Evolutionary conservation across 1,284 basidiomycete genomes (phyloP), one percentile per base, ranked within the genome.

Genomic region (Ganoderma lucidum): DNA sequence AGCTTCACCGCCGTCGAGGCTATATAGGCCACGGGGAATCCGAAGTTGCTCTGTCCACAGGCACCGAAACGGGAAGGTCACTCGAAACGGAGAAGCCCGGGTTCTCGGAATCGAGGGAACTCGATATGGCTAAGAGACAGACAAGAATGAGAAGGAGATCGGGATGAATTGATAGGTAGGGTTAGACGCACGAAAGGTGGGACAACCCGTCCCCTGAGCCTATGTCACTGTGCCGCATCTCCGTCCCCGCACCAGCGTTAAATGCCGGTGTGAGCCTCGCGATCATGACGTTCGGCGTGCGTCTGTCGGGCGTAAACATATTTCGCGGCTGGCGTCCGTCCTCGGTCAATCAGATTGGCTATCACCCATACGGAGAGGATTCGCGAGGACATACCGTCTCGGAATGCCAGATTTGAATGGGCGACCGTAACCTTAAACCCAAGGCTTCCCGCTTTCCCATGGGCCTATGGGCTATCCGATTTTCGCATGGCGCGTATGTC

Each of bases 1-100:
- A 68, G 71, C 72, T 74, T 69, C 70, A 73, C 73, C 64, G 51
- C 56, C 67, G 66, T 56, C 64, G 68, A 71, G 66, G 63, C 73
- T 76, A 77, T 78, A 78, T 78, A 78, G 76, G 70, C 65, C 67
- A 73, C 72, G 70, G 71, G 63, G 69, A 75, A 73, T 71, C 71
- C 71, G 73, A 74, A 74, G 73, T 53, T 67, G 65, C 41, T 56
- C 51, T 64, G 71, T 74, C 73, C 73, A 74, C 70, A 74, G 75
- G 73, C 72, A 70, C 75, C 76, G 72, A 75, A 77, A 75, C 64
- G 73, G 75, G 75, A 74, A 76, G 72, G 70, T 63, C 55, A 69
- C 74, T 74, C 73, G 71, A 71, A 72, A 73, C 72, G 66, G 71
- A 74, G 74, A 75, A 74, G 73, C 69, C 67, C 71, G 67, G 68